These are phyloP conservation scores for Fusarium tuaranense DNA, from an alignment of 2,329 filamentous ascomycete genomes.

Conservation along the genomic window DNA sequence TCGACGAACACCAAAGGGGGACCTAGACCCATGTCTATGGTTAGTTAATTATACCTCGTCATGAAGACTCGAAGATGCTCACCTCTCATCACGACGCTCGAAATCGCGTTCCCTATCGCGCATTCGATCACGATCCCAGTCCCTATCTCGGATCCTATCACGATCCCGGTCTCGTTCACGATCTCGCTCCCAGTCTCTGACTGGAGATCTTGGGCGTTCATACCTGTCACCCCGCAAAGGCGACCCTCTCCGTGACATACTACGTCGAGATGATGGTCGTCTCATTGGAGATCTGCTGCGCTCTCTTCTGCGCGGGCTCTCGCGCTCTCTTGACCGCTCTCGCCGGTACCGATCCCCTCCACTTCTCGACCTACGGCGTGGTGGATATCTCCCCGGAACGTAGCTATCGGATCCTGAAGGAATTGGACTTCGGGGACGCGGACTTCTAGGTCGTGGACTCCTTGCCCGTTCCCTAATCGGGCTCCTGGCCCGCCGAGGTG, in stretches of 20 bases:
- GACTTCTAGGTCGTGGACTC: constrained; percentile 55
- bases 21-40: constrained; percentile 65
- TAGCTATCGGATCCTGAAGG: constrained; percentile 58
- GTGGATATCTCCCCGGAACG: constrained; percentile 57
- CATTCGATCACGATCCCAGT: constrained; percentile 46
- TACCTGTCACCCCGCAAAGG: constrained; percentile 52
- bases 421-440: constrained; percentile 52
- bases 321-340: constrained; percentile 56
- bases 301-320: constrained; percentile 53
- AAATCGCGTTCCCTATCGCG: constrained; percentile 51
- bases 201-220: constrained; percentile 54
- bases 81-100: constrained; percentile 58
- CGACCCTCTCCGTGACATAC: constrained; percentile 52
- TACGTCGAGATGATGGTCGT: constrained; percentile 54
- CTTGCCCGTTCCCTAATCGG: constrained; percentile 47
- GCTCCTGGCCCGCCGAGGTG: constrained; percentile 53
- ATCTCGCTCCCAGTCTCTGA: constrained; percentile 52
- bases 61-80: constrained; percentile 16
- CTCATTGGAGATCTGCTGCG: constrained; percentile 52
- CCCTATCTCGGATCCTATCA: constrained; percentile 46
- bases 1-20: constrained; percentile 58
- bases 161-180: constrained; percentile 46
- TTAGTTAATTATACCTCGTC: constrained; percentile 31
- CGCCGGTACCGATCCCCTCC: constrained; percentile 56
- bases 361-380: constrained; percentile 57